Base-by-base conservation (phyloP, 2,329 filamentous ascomycete species). In the Hypoxylon sp. region DNA sequence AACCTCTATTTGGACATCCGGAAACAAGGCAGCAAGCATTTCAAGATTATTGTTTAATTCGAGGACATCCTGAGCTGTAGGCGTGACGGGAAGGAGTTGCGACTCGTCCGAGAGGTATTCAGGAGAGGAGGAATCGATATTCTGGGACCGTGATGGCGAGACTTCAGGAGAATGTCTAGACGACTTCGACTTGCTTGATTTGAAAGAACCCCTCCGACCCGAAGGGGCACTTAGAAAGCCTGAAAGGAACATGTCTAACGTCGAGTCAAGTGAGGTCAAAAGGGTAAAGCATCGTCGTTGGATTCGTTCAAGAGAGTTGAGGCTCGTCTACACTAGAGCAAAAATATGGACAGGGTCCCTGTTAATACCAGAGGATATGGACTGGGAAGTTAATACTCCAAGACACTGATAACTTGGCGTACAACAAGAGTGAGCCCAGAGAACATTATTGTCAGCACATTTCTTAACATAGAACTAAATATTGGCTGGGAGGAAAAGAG, bases 1-100 rank as follows among this genome's bases (percentile, higher is more conserved):
- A 17, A 94, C 92, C 73, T 94, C 92, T 66, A 92, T 85, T 79
- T 94, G 91, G n/a, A 94, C 84, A 79, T 94, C 89, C 29, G 93
- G 93, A 72, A 96, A 96, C 8, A 94, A 85, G 52, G 88, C 88
- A 22, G 89, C 88, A 47, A 96, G 86, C 11, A 86, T 88, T 67
- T 88, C 87, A 70, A 96, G 87, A 73, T 89, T 86, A 55, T 84
- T 83, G 81, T 95, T 95, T 53, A 95, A 85, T 65, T 91, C 88
- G 71, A 87, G 84, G 24, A 94, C 84, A 74, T 93, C 87, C 42
- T 87, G 86, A 37, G 86, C 82, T 66, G 90, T 87, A 71, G 82
- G 81, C 6, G 80, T 78, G 24, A 83, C 71, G 48, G 82, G 81
- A 19, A 77, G 78, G 26, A 91, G 82, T 73, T 91, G 85, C 33